Base-by-base conservation (phyloP, 2,329 filamentous ascomycete species). In the Sporothrix curviconia region DNA sequence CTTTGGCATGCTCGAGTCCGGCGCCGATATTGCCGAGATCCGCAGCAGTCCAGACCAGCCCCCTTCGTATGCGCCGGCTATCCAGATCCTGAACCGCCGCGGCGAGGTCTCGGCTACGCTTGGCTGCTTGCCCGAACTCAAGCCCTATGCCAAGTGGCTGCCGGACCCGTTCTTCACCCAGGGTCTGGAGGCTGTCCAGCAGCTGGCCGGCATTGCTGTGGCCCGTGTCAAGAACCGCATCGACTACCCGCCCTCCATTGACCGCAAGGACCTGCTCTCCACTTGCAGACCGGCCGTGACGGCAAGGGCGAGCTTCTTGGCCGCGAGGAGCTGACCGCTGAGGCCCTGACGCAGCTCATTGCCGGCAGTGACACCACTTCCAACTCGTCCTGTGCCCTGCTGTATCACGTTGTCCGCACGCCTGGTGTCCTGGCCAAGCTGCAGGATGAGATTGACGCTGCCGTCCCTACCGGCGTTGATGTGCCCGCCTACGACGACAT, bases 271-370 rank as follows among this genome's bases (percentile, higher is more conserved):
- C 66, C 80, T 96, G 1, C 84, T 96, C 4, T 85, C 1, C 81
- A 89, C 2, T 76, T 96, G 9, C 92, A 95, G 83, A 87, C 95
- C 71, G 90, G 89, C 49, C 85, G 87, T 57, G 90, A 96, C 69
- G 86, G 89, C 60, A 86, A 82, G 24, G 91, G 90, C 57, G 76
- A 89, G 59, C 85, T 83, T 11, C 80, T 57, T 8, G 85, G 88
- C 4, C 81, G 88, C 28, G 81, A 87, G 64, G 92, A 96, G 69
- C 78, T 96, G 54, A 95, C 90, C 0, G 90, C 90, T 34, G 92
- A 96, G 73, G 91, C 91, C 0, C 75, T 95, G 17, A 96, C 91
- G 0, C 91, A 96, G 70, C 80, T 96, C 37, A 96, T 91, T 64
- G 87, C 87, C 1, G 87, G 87, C 28, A 85, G 80, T 42, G 88